Evolutionary conservation across 768 basidiomycete genomes (phyloP).

Genomic region (Mycena galopus): DNA sequence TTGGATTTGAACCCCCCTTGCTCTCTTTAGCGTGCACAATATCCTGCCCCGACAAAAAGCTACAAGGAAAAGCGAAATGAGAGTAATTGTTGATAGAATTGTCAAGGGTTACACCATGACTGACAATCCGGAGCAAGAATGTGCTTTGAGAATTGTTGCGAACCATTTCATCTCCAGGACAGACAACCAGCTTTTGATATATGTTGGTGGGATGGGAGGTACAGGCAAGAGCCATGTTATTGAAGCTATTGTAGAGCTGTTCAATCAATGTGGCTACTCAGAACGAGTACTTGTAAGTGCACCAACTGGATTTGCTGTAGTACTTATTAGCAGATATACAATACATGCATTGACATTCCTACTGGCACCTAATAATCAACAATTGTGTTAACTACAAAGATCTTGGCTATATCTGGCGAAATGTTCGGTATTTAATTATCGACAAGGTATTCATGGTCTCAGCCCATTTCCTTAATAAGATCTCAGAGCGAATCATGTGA

Average conservation of each 20-base stretch:
- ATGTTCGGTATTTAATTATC: constrained; percentile 4
- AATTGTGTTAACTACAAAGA: not conserved
- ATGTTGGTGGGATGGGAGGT: constrained; percentile 9
- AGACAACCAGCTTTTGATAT: constrained; percentile 10
- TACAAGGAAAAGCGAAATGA: not conserved
- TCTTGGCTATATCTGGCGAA: not conserved
- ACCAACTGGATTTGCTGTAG: constrained; percentile 5
- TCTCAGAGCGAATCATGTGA: not conserved
- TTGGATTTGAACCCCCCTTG: too few relatives aligned
- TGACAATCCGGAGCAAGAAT: not conserved
- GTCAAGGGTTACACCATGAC: not conserved
- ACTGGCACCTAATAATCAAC: not conserved
- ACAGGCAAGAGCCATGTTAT: constrained; percentile 8
- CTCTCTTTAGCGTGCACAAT: too few relatives aligned
- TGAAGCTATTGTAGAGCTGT: constrained; percentile 6
- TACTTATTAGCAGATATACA: constrained; percentile 4
- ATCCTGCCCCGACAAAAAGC: not conserved
- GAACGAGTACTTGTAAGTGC: constrained; percentile 6
- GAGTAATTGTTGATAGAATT: not conserved
- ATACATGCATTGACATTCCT: constrained; percentile 21
- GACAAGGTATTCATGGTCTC: constrained; percentile 19
- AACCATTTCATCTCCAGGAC: constrained; percentile 16
- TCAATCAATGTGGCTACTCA: not conserved
- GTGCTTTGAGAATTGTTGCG: not conserved
- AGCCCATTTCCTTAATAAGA: not conserved